phyloP scores from a whole-genome alignment of 2,329 filamentous ascomycete genomes.

The Neospermospora avenae region DNA sequence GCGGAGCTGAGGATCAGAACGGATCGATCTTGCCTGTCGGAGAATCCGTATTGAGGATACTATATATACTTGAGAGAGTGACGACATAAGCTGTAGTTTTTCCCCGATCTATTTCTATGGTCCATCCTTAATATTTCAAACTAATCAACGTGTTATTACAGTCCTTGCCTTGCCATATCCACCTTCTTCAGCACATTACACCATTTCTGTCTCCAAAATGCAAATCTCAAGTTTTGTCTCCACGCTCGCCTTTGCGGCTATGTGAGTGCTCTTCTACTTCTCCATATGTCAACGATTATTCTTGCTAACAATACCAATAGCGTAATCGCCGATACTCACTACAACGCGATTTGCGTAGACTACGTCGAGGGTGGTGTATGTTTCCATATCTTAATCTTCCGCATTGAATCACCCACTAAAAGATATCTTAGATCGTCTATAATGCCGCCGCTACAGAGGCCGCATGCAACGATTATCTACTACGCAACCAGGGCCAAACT shows the following conservation, averaged over 20 bases:
- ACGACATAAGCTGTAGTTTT: background rate
- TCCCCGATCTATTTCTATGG: background rate
- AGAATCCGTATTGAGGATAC: no score
- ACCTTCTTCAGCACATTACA: conserved; percentile 1
- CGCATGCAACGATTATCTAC: conserved; percentile 17
- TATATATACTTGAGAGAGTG: background rate
- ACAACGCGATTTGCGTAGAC: conserved; percentile 18
- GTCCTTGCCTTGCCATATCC: background rate
- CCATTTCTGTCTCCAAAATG: conserved; percentile 12
- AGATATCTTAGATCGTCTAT: conserved; percentile 11
- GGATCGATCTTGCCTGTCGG: no score
- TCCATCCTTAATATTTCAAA: background rate
- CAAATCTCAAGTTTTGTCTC: conserved; percentile 15
- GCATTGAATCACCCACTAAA: background rate
- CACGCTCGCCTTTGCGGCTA: conserved; percentile 3
- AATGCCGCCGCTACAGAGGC: conserved; percentile 16
- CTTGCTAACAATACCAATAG: background rate
- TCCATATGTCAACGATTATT: background rate
- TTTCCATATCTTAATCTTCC: background rate
- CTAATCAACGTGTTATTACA: background rate
- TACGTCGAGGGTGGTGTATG: conserved; percentile 5
- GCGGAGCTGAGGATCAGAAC: no score
- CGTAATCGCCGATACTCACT: conserved; percentile 27
- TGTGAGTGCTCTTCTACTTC: background rate
- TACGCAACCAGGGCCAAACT: conserved; percentile 13